Evolutionary conservation across 1,139 yeast species (phyloP).

Genomic region (Eremothecium sinecaudum): DNA sequence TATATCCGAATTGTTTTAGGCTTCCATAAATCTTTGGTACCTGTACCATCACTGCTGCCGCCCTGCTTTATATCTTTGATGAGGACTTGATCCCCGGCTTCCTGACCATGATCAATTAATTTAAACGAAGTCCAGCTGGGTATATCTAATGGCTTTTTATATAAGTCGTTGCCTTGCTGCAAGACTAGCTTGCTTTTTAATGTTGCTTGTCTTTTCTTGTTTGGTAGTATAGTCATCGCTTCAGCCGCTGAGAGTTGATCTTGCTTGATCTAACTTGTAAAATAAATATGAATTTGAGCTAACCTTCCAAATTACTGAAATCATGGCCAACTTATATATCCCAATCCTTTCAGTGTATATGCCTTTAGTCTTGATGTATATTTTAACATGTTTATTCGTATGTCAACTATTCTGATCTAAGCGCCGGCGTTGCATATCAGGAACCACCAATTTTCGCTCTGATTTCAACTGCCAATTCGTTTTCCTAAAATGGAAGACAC

Average conservation of each 20-base stretch:
- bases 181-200: constrained; percentile 1
- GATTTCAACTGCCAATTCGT: background rate
- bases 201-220: constrained; percentile 4
- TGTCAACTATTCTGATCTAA: background rate
- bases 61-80: background rate
- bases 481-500: background rate
- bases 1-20: constrained; percentile 4
- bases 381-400: background rate
- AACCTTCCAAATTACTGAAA: too few species aligned
- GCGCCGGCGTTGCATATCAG: background rate
- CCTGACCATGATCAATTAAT: constrained; percentile 2
- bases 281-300: too few species aligned
- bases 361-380: background rate
- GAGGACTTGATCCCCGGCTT: constrained; percentile 3
- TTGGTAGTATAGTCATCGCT: constrained; percentile 3
- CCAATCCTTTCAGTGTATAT: too few species aligned
- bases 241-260: too few species aligned
- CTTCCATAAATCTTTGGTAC: constrained; percentile 1
- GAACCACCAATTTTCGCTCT: background rate
- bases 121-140: constrained; percentile 4
- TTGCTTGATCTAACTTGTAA: too few species aligned
- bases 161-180: constrained; percentile 3
- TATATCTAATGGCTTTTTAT: constrained; percentile 2
- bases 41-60: background rate
- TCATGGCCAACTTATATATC: too few species aligned